Evolutionary conservation across 2,329 filamentous ascomycete genomes (phyloP), one percentile per base, ranked within the genome.

Genomic region (Endothia cerciana): DNA sequence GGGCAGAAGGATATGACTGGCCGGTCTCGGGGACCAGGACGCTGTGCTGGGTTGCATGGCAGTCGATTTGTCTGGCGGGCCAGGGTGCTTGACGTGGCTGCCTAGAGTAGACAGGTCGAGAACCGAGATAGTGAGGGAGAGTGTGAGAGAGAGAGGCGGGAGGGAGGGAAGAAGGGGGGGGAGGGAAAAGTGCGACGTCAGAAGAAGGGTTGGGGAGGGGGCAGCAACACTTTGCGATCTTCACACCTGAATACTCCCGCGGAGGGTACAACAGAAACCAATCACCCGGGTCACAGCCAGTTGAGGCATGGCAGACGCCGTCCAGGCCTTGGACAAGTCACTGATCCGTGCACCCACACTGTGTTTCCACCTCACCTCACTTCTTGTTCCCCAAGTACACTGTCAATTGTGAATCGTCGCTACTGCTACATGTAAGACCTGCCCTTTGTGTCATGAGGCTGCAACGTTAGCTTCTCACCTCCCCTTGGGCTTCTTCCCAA

Each of bases 141-240:
- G 55, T 6, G 36, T 3, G 33, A 25, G 8, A 13, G 55, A 17
- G 19, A 22, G 19, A 41, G n/a, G 19, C 2, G 7, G 15, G 55
- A 36, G 2, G 10, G 33, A 11, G 15, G 55, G 36, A 36, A 56
- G 17, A 36, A 19, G 17, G 19, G 25, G 36, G 30, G 13, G 10
- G 19, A 25, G 36, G 36, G n/a, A n/a, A 58, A n/a, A 19, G n/a
- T 28, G 55, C 55, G 22, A 58, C 28, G 55, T 28, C n/a, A 36
- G 22, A 36, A 38, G 22, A 30, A 41, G 33, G 55, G 8, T 6
- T 25, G 11, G 19, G 25, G n/a, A 17, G 13, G 19, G 38, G 33
- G 19, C 25, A 65, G 65, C 66, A 68, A 65, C 47, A 68, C 45
- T 63, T 68, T 68, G 66, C 66, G 66, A 68, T 68, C 43, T 45